phyloP scores from a whole-genome alignment of 768 basidiomycete genomes.

The Collybia mongolica region DNA sequence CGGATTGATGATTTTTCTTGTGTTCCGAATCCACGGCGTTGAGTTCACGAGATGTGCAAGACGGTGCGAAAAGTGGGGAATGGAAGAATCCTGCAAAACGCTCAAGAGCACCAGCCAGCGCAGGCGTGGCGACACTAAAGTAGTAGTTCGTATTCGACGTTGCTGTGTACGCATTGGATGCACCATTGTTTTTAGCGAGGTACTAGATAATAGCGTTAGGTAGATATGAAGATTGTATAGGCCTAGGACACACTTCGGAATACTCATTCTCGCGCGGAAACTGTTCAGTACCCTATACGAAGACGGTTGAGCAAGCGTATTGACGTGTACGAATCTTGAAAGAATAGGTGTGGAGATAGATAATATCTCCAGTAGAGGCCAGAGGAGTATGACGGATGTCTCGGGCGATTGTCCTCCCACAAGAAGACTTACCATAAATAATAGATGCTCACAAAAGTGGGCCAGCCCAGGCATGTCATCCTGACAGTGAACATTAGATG shows the following conservation, averaged over 20 bases:
- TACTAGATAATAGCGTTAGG: conserved; percentile 41
- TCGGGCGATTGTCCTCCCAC: background rate
- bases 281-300: conserved; percentile 67
- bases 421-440: conserved; percentile 79
- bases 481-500: conserved; percentile 28
- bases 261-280: conserved; percentile 96
- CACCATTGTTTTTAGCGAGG: conserved; percentile 78
- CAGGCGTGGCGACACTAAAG: conserved; percentile 66
- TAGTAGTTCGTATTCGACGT: conserved; percentile 91
- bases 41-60: conserved; percentile 85
- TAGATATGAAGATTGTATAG: conserved; percentile 1
- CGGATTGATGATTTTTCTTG: conserved; percentile 91
- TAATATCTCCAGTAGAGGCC: background rate
- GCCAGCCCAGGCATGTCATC: conserved; percentile 91
- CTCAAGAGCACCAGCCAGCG: conserved; percentile 66
- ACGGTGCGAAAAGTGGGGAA: conserved; percentile 84
- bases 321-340: background rate
- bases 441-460: conserved; percentile 93
- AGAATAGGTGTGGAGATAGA: background rate
- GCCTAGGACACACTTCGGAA: conserved; percentile 55
- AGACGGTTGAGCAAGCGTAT: background rate
- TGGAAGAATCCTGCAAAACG: conserved; percentile 89
- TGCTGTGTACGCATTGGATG: conserved; percentile 90
- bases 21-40: conserved; percentile 97
- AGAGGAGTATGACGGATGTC: background rate